Base-by-base conservation (phyloP, 192 early-diverging fungal genomes). In the Podila clonocystis region DNA sequence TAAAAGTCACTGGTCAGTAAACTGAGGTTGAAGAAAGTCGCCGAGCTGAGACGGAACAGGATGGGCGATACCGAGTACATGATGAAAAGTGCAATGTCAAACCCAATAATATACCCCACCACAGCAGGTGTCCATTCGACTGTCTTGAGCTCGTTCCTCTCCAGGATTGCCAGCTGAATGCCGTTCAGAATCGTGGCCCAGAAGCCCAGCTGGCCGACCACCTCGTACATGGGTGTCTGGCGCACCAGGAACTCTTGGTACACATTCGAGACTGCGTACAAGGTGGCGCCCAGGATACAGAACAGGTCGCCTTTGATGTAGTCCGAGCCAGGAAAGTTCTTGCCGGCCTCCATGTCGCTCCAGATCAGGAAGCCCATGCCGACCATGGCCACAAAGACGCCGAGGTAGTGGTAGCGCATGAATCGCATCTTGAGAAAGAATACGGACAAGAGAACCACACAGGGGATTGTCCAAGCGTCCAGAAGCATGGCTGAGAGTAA, bases 1-100 rank as follows among this genome's bases (percentile, higher is more conserved):
- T 94, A 95, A 67, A 95, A 94, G 78, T 95, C 93, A 68, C 90
- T 91, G 9, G 94, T 93, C 68, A 95, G 82, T 15, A 95, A 82
- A 30, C 91, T 91, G 65, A 95, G 68, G 69, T 95, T 95, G 83
- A 93, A 95, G 64, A 94, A 89, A 28, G 91, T 87, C 1, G 94
- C 93, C 38, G 91, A 92, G 63, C 90, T 86, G 61, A 90, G 50
- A 11, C 92, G 85, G 85, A 95, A 93, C 59, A 95, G 65, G 65
- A 91, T 83, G n/a, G 94, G 94, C 1, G 90, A 87, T 19, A 91
- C 60, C 24, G 91, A 86, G 67, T 95, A 95, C 29, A 95, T 71
- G 26, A 86, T 70, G 85, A 94, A 92, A 89, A 94, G 89, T 22
- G 88, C 89, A 31, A 90, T 74, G 17, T 89, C 92, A 58, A 89